Percentiles rank a stretch among this genome's conserved stretches.
phyloP scores from a whole-genome alignment of 2,329 filamentous ascomycete species.

The Volutella citrinella region DNA sequence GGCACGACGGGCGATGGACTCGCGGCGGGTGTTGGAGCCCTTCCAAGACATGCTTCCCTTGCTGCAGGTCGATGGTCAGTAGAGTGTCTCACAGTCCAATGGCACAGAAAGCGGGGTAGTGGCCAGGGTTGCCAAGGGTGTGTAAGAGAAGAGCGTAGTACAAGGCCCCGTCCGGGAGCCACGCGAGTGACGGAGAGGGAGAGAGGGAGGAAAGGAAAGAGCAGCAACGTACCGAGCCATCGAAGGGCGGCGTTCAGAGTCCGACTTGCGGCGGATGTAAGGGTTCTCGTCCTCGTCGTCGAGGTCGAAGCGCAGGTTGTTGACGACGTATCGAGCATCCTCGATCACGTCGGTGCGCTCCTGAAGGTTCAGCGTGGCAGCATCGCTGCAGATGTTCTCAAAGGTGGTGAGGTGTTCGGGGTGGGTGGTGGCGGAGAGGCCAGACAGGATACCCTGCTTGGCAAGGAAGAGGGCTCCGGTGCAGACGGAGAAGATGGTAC shows the following conservation, averaged over 20 bases:
- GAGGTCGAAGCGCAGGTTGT: constrained; percentile 85
- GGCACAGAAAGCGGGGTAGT: constrained; percentile 21
- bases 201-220: constrained; percentile 1
- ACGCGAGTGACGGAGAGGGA: constrained; percentile 5
- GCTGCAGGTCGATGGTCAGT: constrained; percentile 37
- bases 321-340: constrained; percentile 79
- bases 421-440: constrained; percentile 78
- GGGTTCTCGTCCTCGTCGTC: constrained; percentile 80
- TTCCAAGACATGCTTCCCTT: constrained; percentile 85
- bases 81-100: constrained; percentile 18
- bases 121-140: background rate
- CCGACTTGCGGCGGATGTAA: constrained; percentile 74
- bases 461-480: constrained; percentile 77
- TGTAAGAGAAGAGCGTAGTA: too few relatives aligned
- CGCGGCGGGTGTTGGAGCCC: constrained; percentile 69
- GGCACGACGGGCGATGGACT: constrained; percentile 76
- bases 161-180: too few relatives aligned
- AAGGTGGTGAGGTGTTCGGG: constrained; percentile 76
- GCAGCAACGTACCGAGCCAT: constrained; percentile 52
- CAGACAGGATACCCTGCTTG: constrained; percentile 72
- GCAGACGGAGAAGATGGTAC: constrained; percentile 77
- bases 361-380: constrained; percentile 64
- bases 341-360: constrained; percentile 83
- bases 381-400: constrained; percentile 77
- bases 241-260: constrained; percentile 58